Conservation (phyloP, 2,329 filamentous ascomycete genomes). For the Colletotrichum godetiae region DNA sequence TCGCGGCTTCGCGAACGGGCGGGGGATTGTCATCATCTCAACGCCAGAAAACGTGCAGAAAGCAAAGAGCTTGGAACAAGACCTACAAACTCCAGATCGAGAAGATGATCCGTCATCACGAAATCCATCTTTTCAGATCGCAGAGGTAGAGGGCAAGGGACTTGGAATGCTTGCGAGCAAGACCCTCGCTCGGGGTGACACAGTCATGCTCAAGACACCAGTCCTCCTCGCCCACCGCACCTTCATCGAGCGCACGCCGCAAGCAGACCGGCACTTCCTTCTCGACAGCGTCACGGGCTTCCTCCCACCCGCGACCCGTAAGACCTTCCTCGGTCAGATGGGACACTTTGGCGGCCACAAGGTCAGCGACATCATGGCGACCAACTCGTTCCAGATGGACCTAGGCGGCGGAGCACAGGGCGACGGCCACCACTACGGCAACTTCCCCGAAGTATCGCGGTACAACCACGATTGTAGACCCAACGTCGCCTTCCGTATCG, state of each 20-base stretch:
- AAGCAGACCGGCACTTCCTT: conserved; percentile 4
- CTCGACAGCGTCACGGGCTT: conserved; percentile 23
- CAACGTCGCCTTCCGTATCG: conserved; percentile 55
- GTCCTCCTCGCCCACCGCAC: conserved; percentile 35
- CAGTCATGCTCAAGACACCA: conserved; percentile 29
- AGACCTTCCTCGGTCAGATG: conserved; percentile 30
- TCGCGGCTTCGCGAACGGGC: conserved; percentile 46
- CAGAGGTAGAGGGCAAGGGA: conserved; percentile 40
- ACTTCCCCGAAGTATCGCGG: conserved; percentile 42
- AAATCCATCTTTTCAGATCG: conserved; percentile 36
- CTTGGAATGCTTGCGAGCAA: conserved; percentile 41
- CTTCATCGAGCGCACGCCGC: conserved; percentile 32
- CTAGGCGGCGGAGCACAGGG: conserved; percentile 24
- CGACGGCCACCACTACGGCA: conserved; percentile 35
- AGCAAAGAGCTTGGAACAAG: neutral
- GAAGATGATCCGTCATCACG: neutral
- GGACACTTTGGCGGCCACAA: conserved; percentile 33
- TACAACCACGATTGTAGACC: conserved; percentile 59
- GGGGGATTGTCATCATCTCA: conserved; percentile 54
- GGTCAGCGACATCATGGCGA: conserved; percentile 34
- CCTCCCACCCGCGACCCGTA: conserved; percentile 17
- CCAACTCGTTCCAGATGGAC: conserved; percentile 38
- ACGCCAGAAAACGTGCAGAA: conserved; percentile 38
- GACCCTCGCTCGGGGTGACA: conserved; percentile 37
- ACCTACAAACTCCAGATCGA: neutral